Base-by-base conservation (phyloP, 257 asterid genomes). In the Anisodus tanguticus region DNA sequence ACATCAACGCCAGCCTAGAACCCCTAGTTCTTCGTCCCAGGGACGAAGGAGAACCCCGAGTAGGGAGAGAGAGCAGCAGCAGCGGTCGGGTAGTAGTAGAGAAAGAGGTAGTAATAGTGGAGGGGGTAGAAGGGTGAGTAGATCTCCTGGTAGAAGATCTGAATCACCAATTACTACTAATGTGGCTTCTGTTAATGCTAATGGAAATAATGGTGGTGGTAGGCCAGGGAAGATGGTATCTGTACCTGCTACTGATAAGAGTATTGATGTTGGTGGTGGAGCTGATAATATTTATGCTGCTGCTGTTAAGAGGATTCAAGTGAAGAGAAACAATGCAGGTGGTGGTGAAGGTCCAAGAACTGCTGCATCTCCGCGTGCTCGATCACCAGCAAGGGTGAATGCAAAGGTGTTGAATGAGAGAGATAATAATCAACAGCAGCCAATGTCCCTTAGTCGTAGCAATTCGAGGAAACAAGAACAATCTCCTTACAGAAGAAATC, bases 1-100 rank as follows among this genome's bases (percentile, higher is more conserved):
- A 85, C 88, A 95, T 11, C 92, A 85, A 60, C 92, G 96, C 72
- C 90, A 87, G 83, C 77, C 93, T 12, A 83, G 91, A 58, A 83
- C 87, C 1, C 85, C 83, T 26, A 84, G 81, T 8, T 87, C 93
- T n/a, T 85, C 88, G 35, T 90, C 97, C 11, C 91, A 88, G 71
- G 92, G 94, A 8, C 83, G 98, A 87, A 88, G 98, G 92, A 90
- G 99, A 90, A 97, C 99, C 8, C 99, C 98, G 0, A 97, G 99
- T 55, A 84, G 97, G 88, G 99, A 96, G 74, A 90, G 99, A 68
- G 97, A 91, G 19, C 95, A 87, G 82, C 86, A 87, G 88, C 94
- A 85, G 82, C 86, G 98, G 74, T 91, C 98, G 10, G 95, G 98
- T 4, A 93, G 98, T 4, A 93, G 98, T 72, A 94, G 92, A 60